phyloP scores from a whole-genome alignment of 768 basidiomycete genomes.

The Candolleomyces aberdarensis region DNA sequence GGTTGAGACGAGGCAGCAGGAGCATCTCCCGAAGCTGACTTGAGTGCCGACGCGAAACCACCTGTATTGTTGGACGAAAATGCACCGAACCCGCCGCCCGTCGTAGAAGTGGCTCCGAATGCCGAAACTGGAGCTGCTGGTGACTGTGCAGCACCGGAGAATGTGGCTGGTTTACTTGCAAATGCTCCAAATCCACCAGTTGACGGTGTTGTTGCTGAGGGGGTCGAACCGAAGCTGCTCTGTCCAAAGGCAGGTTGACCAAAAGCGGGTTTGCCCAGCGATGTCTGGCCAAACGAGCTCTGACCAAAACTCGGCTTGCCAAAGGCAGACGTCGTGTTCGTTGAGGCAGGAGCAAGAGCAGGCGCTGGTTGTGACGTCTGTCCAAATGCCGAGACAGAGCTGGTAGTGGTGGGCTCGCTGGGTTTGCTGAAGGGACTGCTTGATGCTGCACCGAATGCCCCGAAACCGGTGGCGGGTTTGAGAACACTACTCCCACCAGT shows the following conservation, averaged over 20 bases:
- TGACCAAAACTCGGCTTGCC: constrained; percentile 35
- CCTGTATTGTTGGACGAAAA: background rate
- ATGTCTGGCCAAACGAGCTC: constrained; percentile 29
- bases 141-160: background rate
- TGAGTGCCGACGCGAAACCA: background rate
- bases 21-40: background rate
- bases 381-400: constrained; percentile 14
- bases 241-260: constrained; percentile 34
- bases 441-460: constrained; percentile 16
- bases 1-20: background rate
- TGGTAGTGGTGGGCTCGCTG: constrained; percentile 8
- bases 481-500: constrained; percentile 27
- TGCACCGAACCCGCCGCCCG: background rate
- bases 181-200: constrained; percentile 13
- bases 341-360: background rate
- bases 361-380: background rate
- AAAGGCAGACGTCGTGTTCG: constrained; percentile 24
- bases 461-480: constrained; percentile 35
- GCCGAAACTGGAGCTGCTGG: background rate
- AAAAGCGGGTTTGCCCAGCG: constrained; percentile 31
- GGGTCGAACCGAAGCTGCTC: constrained; percentile 21
- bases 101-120: background rate
- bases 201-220: constrained; percentile 8
- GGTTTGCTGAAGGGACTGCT: constrained; percentile 20
- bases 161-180: constrained; percentile 4